Percentiles rank a stretch among this genome's conserved stretches.
phyloP scores from a whole-genome alignment of 2,329 filamentous ascomycete genomes.

The Hypocreales sp. region DNA sequence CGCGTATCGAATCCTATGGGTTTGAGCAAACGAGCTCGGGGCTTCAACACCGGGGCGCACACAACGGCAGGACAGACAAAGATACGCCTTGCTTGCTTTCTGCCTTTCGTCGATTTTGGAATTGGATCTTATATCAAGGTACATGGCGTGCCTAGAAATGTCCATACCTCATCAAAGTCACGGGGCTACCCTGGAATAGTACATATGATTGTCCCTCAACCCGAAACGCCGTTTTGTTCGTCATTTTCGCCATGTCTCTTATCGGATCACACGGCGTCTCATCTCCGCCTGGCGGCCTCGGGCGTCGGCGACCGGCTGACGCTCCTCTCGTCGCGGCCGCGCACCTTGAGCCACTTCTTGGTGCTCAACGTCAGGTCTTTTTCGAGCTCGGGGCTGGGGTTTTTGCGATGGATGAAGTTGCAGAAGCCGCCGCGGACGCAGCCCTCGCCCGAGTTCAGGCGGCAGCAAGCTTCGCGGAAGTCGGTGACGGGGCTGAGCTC shows the following conservation, averaged over 20 bases:
- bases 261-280: too few relatives aligned
- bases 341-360: conserved; percentile 87
- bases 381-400: conserved; percentile 78
- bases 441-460: conserved; percentile 85
- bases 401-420: conserved; percentile 98
- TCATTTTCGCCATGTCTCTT: not conserved
- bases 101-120: too few relatives aligned
- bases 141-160: too few relatives aligned
- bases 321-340: conserved; percentile 73
- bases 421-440: conserved; percentile 95
- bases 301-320: conserved; percentile 72
- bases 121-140: too few relatives aligned
- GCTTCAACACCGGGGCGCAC: too few relatives aligned
- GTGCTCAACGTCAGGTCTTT: conserved; percentile 74
- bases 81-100: too few relatives aligned
- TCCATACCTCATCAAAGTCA: too few relatives aligned
- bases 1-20: too few relatives aligned
- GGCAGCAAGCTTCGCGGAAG: conserved; percentile 93
- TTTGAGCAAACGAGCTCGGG: too few relatives aligned
- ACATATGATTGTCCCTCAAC: too few relatives aligned
- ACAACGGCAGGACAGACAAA: too few relatives aligned
- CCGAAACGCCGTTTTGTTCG: not conserved
- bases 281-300: conserved; percentile 59
- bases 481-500: conserved; percentile 94
- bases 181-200: too few relatives aligned